Evolutionary conservation across 2,329 filamentous ascomycete species (phyloP).

Genomic region (Cercospora zeae-maydis): DNA sequence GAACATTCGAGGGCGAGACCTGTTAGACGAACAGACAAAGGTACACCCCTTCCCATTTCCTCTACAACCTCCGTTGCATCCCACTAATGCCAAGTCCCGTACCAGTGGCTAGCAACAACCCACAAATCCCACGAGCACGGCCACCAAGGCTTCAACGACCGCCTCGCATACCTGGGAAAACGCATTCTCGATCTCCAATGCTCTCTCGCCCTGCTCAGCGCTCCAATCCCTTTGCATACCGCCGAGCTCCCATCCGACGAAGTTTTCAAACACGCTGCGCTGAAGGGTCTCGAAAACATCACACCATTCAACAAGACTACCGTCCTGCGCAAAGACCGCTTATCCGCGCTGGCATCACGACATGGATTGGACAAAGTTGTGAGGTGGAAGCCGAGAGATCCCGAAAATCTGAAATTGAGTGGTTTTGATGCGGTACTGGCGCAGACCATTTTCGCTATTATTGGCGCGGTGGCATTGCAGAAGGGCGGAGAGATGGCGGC

Average conservation of each 20-base stretch:
- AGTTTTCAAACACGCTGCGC: constrained; percentile 62
- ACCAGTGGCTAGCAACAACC: constrained; percentile 81
- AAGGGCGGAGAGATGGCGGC: constrained; percentile 76
- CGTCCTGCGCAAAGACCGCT: constrained; percentile 60
- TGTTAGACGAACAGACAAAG: constrained; percentile 86
- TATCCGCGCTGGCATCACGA: constrained; percentile 64
- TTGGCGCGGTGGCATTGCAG: constrained; percentile 87
- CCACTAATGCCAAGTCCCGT: neutral
- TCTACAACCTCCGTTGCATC: neutral
- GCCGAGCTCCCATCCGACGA: constrained; percentile 21
- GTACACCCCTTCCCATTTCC: constrained; percentile 16
- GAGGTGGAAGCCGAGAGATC: constrained; percentile 81
- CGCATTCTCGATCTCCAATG: constrained; percentile 62
- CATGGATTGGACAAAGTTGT: constrained; percentile 72
- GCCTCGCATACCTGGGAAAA: constrained; percentile 78
- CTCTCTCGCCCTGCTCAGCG: constrained; percentile 58
- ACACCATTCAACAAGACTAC: constrained; percentile 57
- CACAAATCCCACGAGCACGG: constrained; percentile 99
- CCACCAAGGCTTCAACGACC: constrained; percentile 88
- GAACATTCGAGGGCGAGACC: constrained; percentile 56
- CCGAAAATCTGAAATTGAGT: constrained; percentile 65
- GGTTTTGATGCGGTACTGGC: constrained; percentile 72
- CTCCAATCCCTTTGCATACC: constrained; percentile 30
- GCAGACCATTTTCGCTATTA: constrained; percentile 75
- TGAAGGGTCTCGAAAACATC: constrained; percentile 72